These are phyloP conservation scores for Ambrosia hybrid DNA, from an alignment of 140 eudicot species.

Conservation along the genomic window DNA sequence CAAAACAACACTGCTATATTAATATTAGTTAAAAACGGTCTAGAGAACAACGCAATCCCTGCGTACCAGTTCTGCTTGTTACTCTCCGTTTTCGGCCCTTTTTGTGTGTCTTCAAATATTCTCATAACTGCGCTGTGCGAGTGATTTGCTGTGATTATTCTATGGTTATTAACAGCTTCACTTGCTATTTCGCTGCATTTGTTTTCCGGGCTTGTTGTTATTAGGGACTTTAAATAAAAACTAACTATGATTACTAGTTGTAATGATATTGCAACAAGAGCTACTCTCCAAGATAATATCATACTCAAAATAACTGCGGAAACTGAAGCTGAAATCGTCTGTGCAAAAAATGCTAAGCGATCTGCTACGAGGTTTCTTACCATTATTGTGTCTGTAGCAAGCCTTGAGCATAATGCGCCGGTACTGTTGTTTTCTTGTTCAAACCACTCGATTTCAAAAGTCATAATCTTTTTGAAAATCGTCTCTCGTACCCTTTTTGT, in stretches of 20 bases:
- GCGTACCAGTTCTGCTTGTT: slow-evolving; percentile 31
- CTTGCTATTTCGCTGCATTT: slow-evolving; percentile 40
- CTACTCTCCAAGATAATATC: slow-evolving; percentile 39
- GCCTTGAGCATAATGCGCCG: slow-evolving; percentile 41
- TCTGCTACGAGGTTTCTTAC: slow-evolving; percentile 37
- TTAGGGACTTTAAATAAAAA: slow-evolving; percentile 23
- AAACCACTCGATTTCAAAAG: slow-evolving; percentile 51
- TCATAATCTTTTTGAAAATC: slow-evolving; percentile 29
- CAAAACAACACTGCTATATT: slow-evolving; percentile 34
- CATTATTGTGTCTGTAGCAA: slow-evolving; percentile 31
- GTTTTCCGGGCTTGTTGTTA: slow-evolving; percentile 21
- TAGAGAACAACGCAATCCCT: slow-evolving; percentile 26
- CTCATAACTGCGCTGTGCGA: slow-evolving; percentile 29
- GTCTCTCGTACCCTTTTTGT: slow-evolving; percentile 32
- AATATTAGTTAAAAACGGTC: slow-evolving; percentile 27
- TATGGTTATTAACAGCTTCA: slow-evolving; percentile 40
- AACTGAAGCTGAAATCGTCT: slow-evolving; percentile 22
- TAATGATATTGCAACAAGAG: slow-evolving; percentile 30
- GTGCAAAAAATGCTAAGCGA: slow-evolving; percentile 37
- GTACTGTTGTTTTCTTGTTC: slow-evolving; percentile 39
- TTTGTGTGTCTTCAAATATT: slow-evolving; percentile 23
- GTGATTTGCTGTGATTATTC: slow-evolving; percentile 38
- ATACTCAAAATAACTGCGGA: slow-evolving; percentile 32
- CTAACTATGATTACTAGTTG: slow-evolving; percentile 36
- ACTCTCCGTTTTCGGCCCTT: slow-evolving; percentile 35